Percentiles rank a stretch among this genome's conserved stretches.
These are phyloP conservation scores for Yamadazyma sp. DNA, from an alignment of 1,139 yeast genomes.

Conservation along the genomic window DNA sequence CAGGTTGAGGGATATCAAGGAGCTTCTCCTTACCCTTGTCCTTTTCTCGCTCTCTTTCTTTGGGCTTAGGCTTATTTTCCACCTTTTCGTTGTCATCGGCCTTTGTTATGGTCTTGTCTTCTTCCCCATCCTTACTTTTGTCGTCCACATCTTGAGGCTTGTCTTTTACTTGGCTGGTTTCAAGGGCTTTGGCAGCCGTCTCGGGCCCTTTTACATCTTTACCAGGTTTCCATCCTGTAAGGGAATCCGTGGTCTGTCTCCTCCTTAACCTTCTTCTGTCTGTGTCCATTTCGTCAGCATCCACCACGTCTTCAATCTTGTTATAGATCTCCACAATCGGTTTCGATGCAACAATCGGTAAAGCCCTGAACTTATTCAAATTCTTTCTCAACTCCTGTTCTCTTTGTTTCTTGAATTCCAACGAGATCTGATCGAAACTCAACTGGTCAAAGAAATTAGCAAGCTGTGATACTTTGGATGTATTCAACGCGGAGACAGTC, in stretches of 20 bases:
- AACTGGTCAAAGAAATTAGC: constrained; percentile 72
- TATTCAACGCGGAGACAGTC: constrained; percentile 4
- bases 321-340: constrained; percentile 93
- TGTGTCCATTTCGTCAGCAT: constrained; percentile 27
- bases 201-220: neutral
- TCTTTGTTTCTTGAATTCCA: constrained; percentile 85
- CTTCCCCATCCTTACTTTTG: constrained; percentile 5
- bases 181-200: too few species aligned
- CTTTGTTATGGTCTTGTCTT: constrained; percentile 5
- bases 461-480: constrained; percentile 53
- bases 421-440: constrained; percentile 78
- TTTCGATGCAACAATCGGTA: constrained; percentile 71
- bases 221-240: constrained; percentile 1
- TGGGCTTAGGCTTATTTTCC: constrained; percentile 7
- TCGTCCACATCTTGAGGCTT: neutral
- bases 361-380: constrained; percentile 67
- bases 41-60: constrained; percentile 11
- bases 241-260: constrained; percentile 5
- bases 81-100: constrained; percentile 16
- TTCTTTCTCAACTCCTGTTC: constrained; percentile 69
- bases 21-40: constrained; percentile 9
- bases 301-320: constrained; percentile 86
- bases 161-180: constrained; percentile 1
- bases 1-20: constrained; percentile 46
- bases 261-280: constrained; percentile 7